These are phyloP conservation scores for Dichotomopilus funicola DNA, from an alignment of 2,329 filamentous ascomycete genomes.

Conservation along the genomic window DNA sequence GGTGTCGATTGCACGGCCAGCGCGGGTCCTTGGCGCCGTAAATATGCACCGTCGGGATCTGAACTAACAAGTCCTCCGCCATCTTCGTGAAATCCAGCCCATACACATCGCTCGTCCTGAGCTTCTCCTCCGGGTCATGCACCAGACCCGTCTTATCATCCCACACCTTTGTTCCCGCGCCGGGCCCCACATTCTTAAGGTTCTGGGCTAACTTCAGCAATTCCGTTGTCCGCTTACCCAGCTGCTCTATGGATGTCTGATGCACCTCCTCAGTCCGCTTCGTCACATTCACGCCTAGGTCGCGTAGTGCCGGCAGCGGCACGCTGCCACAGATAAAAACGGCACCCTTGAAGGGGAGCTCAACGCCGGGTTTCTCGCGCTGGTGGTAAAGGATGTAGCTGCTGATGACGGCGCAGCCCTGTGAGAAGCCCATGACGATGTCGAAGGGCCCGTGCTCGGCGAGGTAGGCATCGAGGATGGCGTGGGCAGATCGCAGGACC, in stretches of 20 bases:
- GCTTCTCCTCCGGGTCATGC: conserved; percentile 27
- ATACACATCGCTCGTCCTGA: conserved; percentile 27
- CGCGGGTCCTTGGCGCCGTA: conserved; percentile 33
- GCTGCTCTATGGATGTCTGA: conserved; percentile 21
- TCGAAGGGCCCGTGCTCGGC: conserved; percentile 31
- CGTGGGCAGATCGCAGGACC: conserved; percentile 30
- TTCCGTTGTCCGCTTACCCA: conserved; percentile 24
- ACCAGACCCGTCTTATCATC: conserved; percentile 28
- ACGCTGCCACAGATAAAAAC: conserved; percentile 37
- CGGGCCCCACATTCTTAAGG: conserved; percentile 24
- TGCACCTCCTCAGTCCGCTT: conserved; percentile 28
- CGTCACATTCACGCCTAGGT: conserved; percentile 31
- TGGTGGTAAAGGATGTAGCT: conserved; percentile 36
- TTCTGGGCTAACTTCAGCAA: conserved; percentile 25
- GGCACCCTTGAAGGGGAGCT: conserved; percentile 33
- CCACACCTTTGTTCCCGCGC: conserved; percentile 28
- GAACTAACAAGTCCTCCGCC: conserved; percentile 27
- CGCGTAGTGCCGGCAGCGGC: conserved; percentile 30
- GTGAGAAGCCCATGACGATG: conserved; percentile 33
- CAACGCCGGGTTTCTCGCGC: conserved; percentile 27
- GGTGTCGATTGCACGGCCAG: conserved; percentile 31
- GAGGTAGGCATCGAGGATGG: conserved; percentile 32
- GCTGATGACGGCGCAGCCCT: conserved; percentile 34
- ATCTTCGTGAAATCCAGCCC: conserved; percentile 31
- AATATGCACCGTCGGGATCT: conserved; percentile 33